Evolutionary conservation across 2,329 filamentous ascomycete genomes (phyloP).

Genomic region (Beauveria bassiana): DNA sequence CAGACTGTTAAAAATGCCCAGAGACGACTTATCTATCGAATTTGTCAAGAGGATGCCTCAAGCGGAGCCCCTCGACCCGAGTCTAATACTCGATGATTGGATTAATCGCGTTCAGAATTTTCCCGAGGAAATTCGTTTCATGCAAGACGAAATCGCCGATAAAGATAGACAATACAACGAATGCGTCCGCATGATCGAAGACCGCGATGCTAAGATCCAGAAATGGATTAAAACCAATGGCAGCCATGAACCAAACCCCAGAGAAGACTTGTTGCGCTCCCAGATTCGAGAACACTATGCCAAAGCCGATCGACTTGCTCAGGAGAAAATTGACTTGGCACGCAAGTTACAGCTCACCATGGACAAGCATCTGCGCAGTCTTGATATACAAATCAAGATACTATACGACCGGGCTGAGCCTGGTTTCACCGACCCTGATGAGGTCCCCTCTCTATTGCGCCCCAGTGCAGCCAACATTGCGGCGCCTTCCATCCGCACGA

Average conservation of each 20-base stretch:
- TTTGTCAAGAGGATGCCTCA: constrained; percentile 60
- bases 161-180: constrained; percentile 69
- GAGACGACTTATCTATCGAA: constrained; percentile 65
- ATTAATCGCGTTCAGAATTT: constrained; percentile 68
- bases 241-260: constrained; percentile 65
- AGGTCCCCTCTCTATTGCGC: constrained; percentile 55
- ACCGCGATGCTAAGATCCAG: constrained; percentile 67
- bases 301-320: constrained; percentile 61
- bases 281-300: constrained; percentile 61
- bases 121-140: constrained; percentile 73
- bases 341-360: constrained; percentile 54
- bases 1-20: constrained; percentile 54
- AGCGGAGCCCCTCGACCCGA: constrained; percentile 53
- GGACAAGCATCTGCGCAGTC: constrained; percentile 56
- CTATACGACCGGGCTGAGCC: constrained; percentile 55
- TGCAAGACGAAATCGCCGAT: constrained; percentile 75
- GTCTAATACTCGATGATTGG: constrained; percentile 72
- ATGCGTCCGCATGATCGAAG: constrained; percentile 59
- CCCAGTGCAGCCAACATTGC: constrained; percentile 46
- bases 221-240: constrained; percentile 74
- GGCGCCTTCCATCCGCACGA: constrained; percentile 31
- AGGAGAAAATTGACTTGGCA: constrained; percentile 65
- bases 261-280: constrained; percentile 61
- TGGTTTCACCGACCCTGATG: constrained; percentile 54
- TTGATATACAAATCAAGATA: constrained; percentile 55